Base-by-base conservation (phyloP, 371 early-diverging fungal genomes). In the Gilbertella persicaria region DNA sequence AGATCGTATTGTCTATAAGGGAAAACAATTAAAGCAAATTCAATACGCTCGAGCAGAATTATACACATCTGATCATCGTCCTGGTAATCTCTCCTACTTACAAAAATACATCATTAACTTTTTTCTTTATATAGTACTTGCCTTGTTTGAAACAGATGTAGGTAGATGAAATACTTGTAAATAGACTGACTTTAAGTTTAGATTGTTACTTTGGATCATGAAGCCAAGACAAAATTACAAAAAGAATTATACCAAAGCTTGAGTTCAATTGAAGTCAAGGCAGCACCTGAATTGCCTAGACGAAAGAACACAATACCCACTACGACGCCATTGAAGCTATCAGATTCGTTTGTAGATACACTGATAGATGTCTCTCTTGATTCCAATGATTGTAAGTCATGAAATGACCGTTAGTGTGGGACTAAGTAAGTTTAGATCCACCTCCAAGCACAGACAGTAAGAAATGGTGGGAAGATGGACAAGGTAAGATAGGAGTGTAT, bases 31-130 rank as follows among this genome's bases (percentile, higher is more conserved):
- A 47, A 66, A 69, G 30, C 55, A 53, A 23, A 10, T 64, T 12
- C 66, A 67, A 29, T 92, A 92, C 55, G 65, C 73, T 0, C 68
- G 91, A 14, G 88, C 85, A 16, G 88, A 88, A 48, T 46, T 84
- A 45, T 72, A 64, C 37, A 83, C 86, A 13, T 92, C 93, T 8
- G 93, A 93, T 67, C 93, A 93, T 60, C 63, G 89, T 25, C 91
- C 93, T 37, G 83, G 80, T 82, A 70, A 39, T 7, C 12, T 39
- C n/a, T n/a, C n/a, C n/a, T n/a, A n/a, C n/a, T n/a, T n/a, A n/a
- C n/a, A n/a, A n/a, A n/a, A n/a, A n/a, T n/a, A n/a, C n/a, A n/a
- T n/a, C n/a, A 1, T 25, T n/a, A 24, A 20, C 17, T 30, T 35
- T 16, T 13, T 6, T 35, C 13, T 5, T 26, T 20, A 5, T 30